Evolutionary conservation across 176 grass and related monocot genomes (phyloP).

Genomic region (Carex littledalei): DNA sequence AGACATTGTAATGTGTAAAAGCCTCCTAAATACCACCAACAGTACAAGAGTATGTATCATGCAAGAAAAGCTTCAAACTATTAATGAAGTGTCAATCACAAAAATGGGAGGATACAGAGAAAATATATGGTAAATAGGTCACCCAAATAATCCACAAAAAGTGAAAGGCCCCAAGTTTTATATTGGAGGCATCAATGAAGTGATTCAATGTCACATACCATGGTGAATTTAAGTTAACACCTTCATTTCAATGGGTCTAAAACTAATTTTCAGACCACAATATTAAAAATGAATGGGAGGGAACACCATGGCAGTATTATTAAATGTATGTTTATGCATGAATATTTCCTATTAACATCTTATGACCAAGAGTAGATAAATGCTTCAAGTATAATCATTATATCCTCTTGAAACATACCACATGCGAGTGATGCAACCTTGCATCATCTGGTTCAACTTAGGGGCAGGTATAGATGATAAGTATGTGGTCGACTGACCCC

Average conservation of each 20-base stretch:
- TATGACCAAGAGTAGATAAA: neutral
- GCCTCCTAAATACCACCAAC: neutral
- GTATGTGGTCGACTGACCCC: neutral
- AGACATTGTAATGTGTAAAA: neutral
- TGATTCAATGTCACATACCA: neutral
- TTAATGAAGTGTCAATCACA: neutral
- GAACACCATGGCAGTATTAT: neutral
- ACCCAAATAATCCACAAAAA: neutral
- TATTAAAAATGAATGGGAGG: neutral
- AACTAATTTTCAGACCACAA: neutral
- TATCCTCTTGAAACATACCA: neutral
- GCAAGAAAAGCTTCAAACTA: neutral
- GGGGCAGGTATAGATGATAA: too few species aligned
- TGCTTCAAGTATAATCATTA: neutral
- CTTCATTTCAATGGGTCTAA: neutral
- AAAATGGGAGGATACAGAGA: neutral
- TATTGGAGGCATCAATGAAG: neutral
- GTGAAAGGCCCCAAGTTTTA: neutral
- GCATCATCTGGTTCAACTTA: neutral
- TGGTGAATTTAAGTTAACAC: neutral
- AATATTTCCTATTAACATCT: neutral
- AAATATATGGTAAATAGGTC: neutral
- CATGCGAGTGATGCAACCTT: neutral
- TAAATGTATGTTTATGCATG: neutral
- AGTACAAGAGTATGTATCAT: too few species aligned